Conservation (phyloP, 345 rosid species). For the Melaleuca quinquenervia region DNA sequence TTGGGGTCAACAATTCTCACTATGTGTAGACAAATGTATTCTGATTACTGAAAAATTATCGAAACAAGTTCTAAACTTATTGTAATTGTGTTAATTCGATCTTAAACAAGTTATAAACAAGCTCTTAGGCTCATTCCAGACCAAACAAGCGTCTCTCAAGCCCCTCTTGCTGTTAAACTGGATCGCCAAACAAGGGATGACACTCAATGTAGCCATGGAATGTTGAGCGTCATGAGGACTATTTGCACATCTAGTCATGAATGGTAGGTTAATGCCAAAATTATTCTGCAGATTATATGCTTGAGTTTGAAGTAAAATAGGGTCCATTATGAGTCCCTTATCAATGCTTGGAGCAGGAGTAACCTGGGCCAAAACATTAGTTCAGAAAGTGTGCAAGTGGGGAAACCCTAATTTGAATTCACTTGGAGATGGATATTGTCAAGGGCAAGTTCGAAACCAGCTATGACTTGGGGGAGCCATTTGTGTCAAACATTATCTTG, state of each 20-base stretch:
- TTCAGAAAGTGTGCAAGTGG: not conserved
- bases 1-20: not conserved
- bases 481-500: not conserved
- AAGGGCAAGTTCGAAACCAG: not conserved
- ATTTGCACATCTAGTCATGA: not conserved
- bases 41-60: too few relatives aligned
- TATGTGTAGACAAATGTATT: not conserved
- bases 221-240: not conserved
- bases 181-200: not conserved
- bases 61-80: too few relatives aligned
- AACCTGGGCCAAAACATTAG: not conserved
- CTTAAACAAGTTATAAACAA: too few relatives aligned
- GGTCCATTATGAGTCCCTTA: not conserved
- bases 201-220: not conserved
- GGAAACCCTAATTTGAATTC: not conserved
- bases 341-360: not conserved
- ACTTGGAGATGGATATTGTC: not conserved
- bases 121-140: not conserved
- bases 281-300: rapidly evolving
- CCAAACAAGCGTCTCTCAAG: not conserved
- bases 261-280: not conserved
- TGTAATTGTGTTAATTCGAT: too few relatives aligned
- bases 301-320: not conserved
- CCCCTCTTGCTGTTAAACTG: not conserved
- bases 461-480: not conserved